Evolutionary conservation across 2,329 filamentous ascomycete species (phyloP), one percentile per base, ranked within the genome.

Genomic region (Xylariales sp.): DNA sequence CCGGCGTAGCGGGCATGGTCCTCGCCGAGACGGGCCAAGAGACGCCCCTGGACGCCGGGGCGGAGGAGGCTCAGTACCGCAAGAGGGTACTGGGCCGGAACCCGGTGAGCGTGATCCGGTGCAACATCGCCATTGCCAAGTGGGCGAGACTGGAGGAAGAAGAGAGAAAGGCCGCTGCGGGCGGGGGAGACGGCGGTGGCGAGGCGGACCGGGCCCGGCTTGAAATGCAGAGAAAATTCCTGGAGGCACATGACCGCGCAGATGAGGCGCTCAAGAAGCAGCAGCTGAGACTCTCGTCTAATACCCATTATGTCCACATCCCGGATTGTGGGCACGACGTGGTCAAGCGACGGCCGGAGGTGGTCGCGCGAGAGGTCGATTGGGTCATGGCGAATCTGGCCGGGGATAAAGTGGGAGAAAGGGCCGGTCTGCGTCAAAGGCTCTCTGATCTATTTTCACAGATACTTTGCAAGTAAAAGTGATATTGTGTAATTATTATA

Each of bases 11-110:
- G 2, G 54, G 54, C 8, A 31, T 50, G 29, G 53, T 56, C 23
- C 49, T 57, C 5, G 53, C 49, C 3, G 54, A 57, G 40, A 57
- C 54, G 14, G 54, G 54, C 1, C 54, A 56, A 30, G 54, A 56
- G 44, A 51, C 52, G 33, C 51, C 52, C 12, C 46, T 57, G 4
- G 51, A 50, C 3, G 27, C 42, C 2, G 33, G 25, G 19, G 18
- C 50, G 3, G 52, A 52, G 31, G 37, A 47, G 33, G 29, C 13
- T 11, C 54, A 57, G 40, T 45, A 48, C 21, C 28, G 39, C 25
- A 20, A 30, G 5, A 21, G 40, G 15, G 33, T 51, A 3, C 35
- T 57, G 14, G 48, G 51, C 7, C 19, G 15, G 4, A 43, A 46
- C n/a, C 53, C 52, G 4, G 35, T 57, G 30, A 48, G 46, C 30